Base-by-base conservation (phyloP, 1,284 basidiomycete genomes). In the Porogramme epimiltina region DNA sequence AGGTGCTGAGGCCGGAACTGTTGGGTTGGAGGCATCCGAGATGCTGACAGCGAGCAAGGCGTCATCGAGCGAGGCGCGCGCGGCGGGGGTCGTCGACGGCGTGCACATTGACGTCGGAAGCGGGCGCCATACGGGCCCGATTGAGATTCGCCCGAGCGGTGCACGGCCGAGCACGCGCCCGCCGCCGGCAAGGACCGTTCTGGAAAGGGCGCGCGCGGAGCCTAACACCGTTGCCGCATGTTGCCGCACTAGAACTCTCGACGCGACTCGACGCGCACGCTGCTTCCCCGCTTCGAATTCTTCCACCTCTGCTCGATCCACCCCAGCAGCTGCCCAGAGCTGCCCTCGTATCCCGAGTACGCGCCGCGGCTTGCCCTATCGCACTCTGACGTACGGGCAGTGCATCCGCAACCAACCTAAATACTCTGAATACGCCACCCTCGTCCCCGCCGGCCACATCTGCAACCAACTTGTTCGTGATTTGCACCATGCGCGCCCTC, bases 171-270 rank as follows among this genome's bases (percentile, higher is more conserved):
- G 34, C 18, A 28, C 34, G 23, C 42, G 44, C 44, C 38, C 51
- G 44, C 56, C 57, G 57, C 54, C 57, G 57, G 57, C 57, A 54
- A 51, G 51, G 51, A 40, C 34, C 41, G 42, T 47, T 31, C 39
- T 42, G 43, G 42, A 42, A 34, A 23, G 45, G 42, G 44, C 42
- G 25, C 43, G 50, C 26, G 45, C 57, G 57, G 57, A 49, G 45
- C 51, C 47, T 45, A 45, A 33, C 53, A 41, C 56, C 51, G 50
- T 55, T 43, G 8, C 28, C 28, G 28, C 28, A 6, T 31, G 50
- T 54, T 45, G 42, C 45, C 52, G 52, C 49, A 44, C 47, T 55
- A 55, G n/a, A 25, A 44, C n/a, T n/a, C 44, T 46, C 34, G 34
- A 9, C 5, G 34, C 34, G 34, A 20, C 31, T 28, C n/a, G n/a